Evolutionary conservation across 2,329 filamentous ascomycete genomes (phyloP).

Genomic region (Podosphaera xanthii): DNA sequence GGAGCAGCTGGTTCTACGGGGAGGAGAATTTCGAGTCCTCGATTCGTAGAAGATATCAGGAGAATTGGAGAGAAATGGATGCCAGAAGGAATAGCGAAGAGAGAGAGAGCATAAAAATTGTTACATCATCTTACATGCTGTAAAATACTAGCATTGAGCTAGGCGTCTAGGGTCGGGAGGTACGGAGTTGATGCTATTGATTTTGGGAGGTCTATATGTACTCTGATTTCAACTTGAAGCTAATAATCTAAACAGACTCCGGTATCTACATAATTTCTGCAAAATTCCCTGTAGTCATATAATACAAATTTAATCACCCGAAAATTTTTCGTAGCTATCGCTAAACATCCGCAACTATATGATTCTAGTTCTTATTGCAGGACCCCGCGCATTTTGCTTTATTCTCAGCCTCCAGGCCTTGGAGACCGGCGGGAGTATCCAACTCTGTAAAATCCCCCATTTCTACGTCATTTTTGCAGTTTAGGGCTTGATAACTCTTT

Average conservation of each 20-base stretch:
- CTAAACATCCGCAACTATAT: not conserved
- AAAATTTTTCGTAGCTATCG: not conserved
- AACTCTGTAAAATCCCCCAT: slow-evolving; percentile 22
- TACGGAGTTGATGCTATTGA: too few species aligned
- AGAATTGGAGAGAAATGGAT: slow-evolving; percentile 70
- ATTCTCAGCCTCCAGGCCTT: slow-evolving; percentile 9
- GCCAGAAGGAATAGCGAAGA: slow-evolving; percentile 39
- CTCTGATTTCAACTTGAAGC: too few species aligned
- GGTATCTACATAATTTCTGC: too few species aligned
- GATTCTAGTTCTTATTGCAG: slow-evolving; percentile 12
- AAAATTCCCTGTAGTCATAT: too few species aligned
- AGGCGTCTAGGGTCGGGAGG: not conserved
- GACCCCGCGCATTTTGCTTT: slow-evolving; percentile 7
- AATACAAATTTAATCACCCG: not conserved
- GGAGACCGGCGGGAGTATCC: slow-evolving; percentile 22
- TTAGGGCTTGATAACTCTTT: not conserved
- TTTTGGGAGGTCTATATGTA: too few species aligned
- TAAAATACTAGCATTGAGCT: not conserved
- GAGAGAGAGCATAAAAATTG: not conserved
- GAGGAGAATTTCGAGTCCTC: slow-evolving; percentile 57
- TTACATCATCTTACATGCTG: not conserved
- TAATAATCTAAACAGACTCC: too few species aligned
- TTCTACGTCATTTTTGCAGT: slow-evolving; percentile 16
- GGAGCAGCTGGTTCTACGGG: slow-evolving; percentile 27
- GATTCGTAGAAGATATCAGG: slow-evolving; percentile 62